Evolutionary conservation across 164 flowering plant genomes (phyloP).

Genomic region (Euptelea pleiosperma): DNA sequence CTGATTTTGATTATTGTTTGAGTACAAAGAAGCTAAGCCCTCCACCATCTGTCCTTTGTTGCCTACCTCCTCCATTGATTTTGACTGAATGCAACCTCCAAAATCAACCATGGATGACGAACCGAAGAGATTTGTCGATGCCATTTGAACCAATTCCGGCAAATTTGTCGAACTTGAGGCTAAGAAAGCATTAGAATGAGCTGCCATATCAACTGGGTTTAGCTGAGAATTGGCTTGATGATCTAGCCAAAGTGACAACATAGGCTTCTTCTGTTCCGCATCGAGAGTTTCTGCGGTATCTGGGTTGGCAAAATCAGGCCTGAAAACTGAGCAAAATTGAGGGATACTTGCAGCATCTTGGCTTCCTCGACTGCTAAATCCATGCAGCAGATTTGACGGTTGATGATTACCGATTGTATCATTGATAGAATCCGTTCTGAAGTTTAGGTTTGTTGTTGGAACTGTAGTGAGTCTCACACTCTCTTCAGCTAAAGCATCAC

Average conservation of each 20-base stretch:
- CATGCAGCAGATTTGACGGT: conserved; percentile 6
- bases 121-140: conserved; percentile 28
- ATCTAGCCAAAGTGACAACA: conserved; percentile 41
- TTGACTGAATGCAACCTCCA: conserved; percentile 9
- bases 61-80: conserved; percentile 26
- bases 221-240: conserved; percentile 16
- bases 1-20: conserved; percentile 7
- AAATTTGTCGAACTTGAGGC: conserved; percentile 6
- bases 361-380: background rate
- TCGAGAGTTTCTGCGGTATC: background rate
- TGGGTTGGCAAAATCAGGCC: conserved; percentile 1
- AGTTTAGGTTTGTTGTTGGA: conserved; percentile 16
- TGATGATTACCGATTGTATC: conserved; percentile 4
- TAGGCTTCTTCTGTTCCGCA: conserved; percentile 30
- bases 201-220: conserved; percentile 7
- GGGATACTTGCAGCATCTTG: background rate
- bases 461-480: conserved; percentile 34
- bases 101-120: conserved; percentile 14
- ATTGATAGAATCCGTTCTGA: conserved; percentile 16
- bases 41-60: conserved; percentile 19
- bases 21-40: conserved; percentile 20
- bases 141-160: conserved; percentile 24
- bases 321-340: conserved; percentile 4
- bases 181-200: conserved; percentile 16
- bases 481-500: conserved; percentile 61